Percentiles rank a stretch among this genome's conserved stretches.
phyloP scores from a whole-genome alignment of 345 rosid genomes.

The Citrus medica region DNA sequence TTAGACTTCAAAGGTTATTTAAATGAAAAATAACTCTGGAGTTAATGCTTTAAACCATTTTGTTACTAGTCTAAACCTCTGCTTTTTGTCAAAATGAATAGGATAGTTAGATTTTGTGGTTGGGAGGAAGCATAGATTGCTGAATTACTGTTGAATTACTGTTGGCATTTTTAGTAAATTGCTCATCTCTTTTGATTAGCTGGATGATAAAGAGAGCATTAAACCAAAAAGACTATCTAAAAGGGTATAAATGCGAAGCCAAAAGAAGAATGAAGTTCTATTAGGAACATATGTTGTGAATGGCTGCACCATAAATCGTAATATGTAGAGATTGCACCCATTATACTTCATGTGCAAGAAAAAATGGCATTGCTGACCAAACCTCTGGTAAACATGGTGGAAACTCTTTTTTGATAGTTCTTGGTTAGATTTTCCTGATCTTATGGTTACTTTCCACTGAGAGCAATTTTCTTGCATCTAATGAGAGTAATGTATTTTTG shows the following conservation, averaged over 20 bases:
- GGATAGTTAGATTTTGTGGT: background rate
- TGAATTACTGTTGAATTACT: background rate
- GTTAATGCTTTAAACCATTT: background rate
- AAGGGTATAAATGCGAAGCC: background rate
- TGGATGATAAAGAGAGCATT: background rate
- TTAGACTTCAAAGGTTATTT: background rate
- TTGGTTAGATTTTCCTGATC: background rate
- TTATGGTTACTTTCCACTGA: background rate
- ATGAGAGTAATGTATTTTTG: background rate
- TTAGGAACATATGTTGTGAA: background rate
- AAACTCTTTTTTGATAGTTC: background rate
- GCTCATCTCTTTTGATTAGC: background rate
- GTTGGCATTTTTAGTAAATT: background rate
- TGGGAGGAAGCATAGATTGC: background rate
- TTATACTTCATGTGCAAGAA: background rate
- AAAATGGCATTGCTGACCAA: background rate
- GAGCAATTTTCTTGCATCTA: background rate
- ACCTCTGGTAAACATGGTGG: background rate
- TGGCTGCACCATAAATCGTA: background rate
- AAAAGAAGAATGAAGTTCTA: background rate
- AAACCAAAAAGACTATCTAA: background rate
- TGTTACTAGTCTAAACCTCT: background rate
- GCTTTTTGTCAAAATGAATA: background rate
- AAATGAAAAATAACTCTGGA: background rate
- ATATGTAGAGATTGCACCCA: background rate